Base-by-base conservation (phyloP, 2,329 filamentous ascomycete species). In the Tothia fuscella region DNA sequence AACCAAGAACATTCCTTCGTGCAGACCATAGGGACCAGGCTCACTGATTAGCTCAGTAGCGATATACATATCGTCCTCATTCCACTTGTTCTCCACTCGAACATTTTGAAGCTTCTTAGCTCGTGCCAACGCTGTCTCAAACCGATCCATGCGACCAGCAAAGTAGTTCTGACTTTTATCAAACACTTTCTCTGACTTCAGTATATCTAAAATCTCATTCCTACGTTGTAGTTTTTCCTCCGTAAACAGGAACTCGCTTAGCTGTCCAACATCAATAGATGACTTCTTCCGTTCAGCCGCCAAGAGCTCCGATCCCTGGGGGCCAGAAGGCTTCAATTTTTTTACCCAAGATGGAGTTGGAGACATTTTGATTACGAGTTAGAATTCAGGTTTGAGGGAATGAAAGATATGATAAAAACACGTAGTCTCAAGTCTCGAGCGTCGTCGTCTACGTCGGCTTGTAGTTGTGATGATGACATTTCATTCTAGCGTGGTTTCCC, bases 161-260 rank as follows among this genome's bases (percentile, higher is more conserved):
- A 82, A 84, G 61, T 85, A 84, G 57, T 86, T 85, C 49, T 81
- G 76, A 3, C 76, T 76, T 63, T 87, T 88, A 61, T 87, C 79
- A 50, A 88, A 87, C 42, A 85, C 70, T 38, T 74, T 72, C 44
- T 88, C 80, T 0, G 68, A 57, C 50, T 78, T 65, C 4, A 88
- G 68, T 13, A 84, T 68, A 36, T 71, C 62, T 5, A 85, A 62
- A 20, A 88, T 68, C 19, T 64, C 64, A 1, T 71, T 60, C 51
- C 79, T 78, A 32, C 72, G 67, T 44, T 78, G 67, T 10, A 86
- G 65, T 4, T 68, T 67, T 45, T 79, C 70, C 51, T 76, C 74
- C 16, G 78, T 81, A 58, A 82, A 81, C 34, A 88, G 66, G 51
- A 83, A 78, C 40, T 74, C 68, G 35, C 78, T 74, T 6, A 88